A percentile compares a stretch with the other conserved stretches of the same genome.
phyloP scores from a whole-genome alignment of 805 yeast genomes.

The Citeromyces nyonsensis region DNA sequence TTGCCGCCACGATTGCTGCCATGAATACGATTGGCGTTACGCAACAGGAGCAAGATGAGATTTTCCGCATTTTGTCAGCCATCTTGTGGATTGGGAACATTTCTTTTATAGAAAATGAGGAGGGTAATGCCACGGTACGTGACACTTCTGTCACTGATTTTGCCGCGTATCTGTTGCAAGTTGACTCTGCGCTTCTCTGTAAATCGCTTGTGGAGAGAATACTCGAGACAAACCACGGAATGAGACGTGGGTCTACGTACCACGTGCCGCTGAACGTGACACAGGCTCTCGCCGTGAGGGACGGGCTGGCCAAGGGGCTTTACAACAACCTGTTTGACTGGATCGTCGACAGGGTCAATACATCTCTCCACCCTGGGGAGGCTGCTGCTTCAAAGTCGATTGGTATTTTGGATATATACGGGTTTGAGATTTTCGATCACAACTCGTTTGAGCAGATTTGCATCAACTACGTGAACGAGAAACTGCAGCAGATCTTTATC shows the following conservation, averaged over 20 bases:
- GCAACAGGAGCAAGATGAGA: conserved; percentile 77
- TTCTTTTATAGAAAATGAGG: conserved; percentile 71
- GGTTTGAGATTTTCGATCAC: conserved; percentile 90
- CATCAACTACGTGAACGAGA: conserved; percentile 91
- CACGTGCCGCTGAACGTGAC: conserved; percentile 85
- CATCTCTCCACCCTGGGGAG: conserved; percentile 42
- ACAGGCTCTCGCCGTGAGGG: conserved; percentile 91
- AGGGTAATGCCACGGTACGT: conserved; percentile 68
- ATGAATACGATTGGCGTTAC: conserved; percentile 79
- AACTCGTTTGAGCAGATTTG: conserved; percentile 93
- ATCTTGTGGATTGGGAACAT: conserved; percentile 93
- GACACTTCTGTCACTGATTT: conserved; percentile 89
- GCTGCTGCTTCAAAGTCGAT: conserved; percentile 41
- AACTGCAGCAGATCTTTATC: conserved; percentile 90
- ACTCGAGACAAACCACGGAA: conserved; percentile 83
- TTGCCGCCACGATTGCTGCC: conserved; percentile 66
- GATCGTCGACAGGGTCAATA: conserved; percentile 87
- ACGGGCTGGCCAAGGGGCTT: conserved; percentile 88
- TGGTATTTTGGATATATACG: conserved; percentile 91
- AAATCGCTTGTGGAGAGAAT: conserved; percentile 66
- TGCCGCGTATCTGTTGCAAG: conserved; percentile 82
- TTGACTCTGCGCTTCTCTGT: conserved; percentile 48
- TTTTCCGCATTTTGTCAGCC: conserved; percentile 72
- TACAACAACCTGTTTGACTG: conserved; percentile 90
- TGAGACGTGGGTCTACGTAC: conserved; percentile 81